These are phyloP conservation scores for Monosporascus sp. DNA, from an alignment of 2,329 filamentous ascomycete genomes.

Conservation along the genomic window DNA sequence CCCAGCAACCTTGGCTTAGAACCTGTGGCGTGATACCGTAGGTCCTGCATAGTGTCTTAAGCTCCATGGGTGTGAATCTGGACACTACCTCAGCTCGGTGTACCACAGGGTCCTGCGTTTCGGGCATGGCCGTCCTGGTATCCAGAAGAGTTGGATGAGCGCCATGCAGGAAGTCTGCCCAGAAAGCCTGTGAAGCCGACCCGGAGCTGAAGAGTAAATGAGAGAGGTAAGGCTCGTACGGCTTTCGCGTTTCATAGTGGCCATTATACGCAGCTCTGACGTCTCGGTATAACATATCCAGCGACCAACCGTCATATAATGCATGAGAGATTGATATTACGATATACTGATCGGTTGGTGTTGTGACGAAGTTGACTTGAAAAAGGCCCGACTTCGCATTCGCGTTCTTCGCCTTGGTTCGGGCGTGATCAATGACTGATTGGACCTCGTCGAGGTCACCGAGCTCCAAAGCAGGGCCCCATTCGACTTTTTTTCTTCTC, in stretches of 20 bases:
- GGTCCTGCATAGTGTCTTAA: slow-evolving; percentile 58
- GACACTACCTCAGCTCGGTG: slow-evolving; percentile 44
- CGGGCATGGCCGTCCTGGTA: not conserved
- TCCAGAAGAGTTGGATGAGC: slow-evolving; percentile 32
- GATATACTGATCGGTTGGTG: slow-evolving; percentile 34
- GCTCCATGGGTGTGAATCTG: slow-evolving; percentile 29
- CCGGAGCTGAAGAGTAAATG: slow-evolving; percentile 42
- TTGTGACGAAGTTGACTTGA: slow-evolving; percentile 40
- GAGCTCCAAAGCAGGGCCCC: slow-evolving; percentile 19
- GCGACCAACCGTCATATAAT: slow-evolving; percentile 84
- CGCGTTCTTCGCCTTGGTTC: slow-evolving; percentile 28
- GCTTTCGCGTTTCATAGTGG: slow-evolving; percentile 34
- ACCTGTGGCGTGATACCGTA: slow-evolving; percentile 69
- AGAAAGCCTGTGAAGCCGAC: slow-evolving; percentile 54
- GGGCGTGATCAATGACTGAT: slow-evolving; percentile 32
- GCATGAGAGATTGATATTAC: slow-evolving; percentile 77
- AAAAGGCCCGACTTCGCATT: slow-evolving; percentile 37
- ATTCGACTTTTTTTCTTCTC: slow-evolving; percentile 16
- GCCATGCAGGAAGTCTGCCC: slow-evolving; percentile 62
- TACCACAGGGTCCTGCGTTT: not conserved
- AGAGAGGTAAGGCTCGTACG: slow-evolving; percentile 50
- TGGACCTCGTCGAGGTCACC: slow-evolving; percentile 28
- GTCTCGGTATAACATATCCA: slow-evolving; percentile 67
- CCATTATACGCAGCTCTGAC: slow-evolving; percentile 60
- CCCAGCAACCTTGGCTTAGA: slow-evolving; percentile 72